Conservation (phyloP, 2,329 filamentous ascomycete genomes). For the Ophiostoma quercus region DNA sequence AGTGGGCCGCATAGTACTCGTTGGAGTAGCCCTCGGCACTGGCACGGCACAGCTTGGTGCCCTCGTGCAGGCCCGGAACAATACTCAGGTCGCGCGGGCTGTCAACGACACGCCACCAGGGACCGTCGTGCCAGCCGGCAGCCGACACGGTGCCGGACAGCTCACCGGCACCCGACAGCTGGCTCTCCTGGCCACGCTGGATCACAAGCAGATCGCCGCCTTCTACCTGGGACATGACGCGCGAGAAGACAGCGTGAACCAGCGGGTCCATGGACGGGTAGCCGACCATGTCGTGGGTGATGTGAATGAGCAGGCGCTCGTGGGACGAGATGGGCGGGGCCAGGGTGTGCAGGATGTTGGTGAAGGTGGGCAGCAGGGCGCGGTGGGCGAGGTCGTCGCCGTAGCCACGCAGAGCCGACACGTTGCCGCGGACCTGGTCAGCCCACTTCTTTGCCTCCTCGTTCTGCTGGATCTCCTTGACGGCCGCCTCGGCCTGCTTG, state of each 20-base stretch:
- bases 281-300: slow-evolving; percentile 88
- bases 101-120: slow-evolving; percentile 82
- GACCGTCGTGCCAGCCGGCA: slow-evolving; percentile 83
- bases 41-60: slow-evolving; percentile 84
- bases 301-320: slow-evolving; percentile 94
- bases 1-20: slow-evolving; percentile 74
- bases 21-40: slow-evolving; percentile 80
- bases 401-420: slow-evolving; percentile 68
- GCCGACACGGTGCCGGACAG: slow-evolving; percentile 32
- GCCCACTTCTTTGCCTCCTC: slow-evolving; percentile 96
- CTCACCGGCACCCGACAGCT: slow-evolving; percentile 41
- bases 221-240: slow-evolving; percentile 98
- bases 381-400: slow-evolving; percentile 84
- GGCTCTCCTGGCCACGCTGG: slow-evolving; percentile 84
- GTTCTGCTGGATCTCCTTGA: slow-evolving; percentile 92
- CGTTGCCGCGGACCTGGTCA: slow-evolving; percentile 86
- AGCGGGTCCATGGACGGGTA: slow-evolving; percentile 93
- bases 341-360: slow-evolving; percentile 88
- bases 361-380: slow-evolving; percentile 81
- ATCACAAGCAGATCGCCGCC: slow-evolving; percentile 91
- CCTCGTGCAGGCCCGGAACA: slow-evolving; percentile 75
- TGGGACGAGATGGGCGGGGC: slow-evolving; percentile 95
- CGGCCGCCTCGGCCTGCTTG: slow-evolving; percentile 87
- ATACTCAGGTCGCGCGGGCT: slow-evolving; percentile 69
- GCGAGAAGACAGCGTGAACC: slow-evolving; percentile 84